Base-by-base conservation (phyloP, 2,329 filamentous ascomycete species). In the Penicillium sp. region DNA sequence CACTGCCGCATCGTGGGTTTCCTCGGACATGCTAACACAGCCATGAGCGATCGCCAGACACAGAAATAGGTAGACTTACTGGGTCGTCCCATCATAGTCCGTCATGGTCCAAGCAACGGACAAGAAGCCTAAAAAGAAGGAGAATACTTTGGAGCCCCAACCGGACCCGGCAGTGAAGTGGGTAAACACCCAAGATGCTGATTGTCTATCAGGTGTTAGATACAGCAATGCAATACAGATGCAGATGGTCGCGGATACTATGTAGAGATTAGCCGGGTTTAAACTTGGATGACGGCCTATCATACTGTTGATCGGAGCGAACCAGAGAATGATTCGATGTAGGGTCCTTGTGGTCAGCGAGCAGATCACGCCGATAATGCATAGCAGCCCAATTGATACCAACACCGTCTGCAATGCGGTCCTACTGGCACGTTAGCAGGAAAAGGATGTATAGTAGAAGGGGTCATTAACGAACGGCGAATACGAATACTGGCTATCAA, bases 81-180 rank as follows among this genome's bases (percentile, higher is more conserved):
- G 82, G 5, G 82, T 84, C 9, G 82, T 86, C 40, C 79, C 81
- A 57, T 85, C 82, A 62, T 84, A 85, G 61, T 84, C 82, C 5
- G 82, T 86, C 81, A 86, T 84, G n/a, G 81, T 83, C 67, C 68
- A 72, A 37, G 69, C 67, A 7, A 73, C 67, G 9, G 61, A 64
- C 38, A 73, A 70, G 43, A 71, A 80, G 49, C 80, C 80, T 6
- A 85, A 70, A 8, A 85, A 71, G 57, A 84, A 85, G 0, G 82
- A 84, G 55, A 84, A 84, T 2, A 74, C 72, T 55, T 76, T 80
- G 20, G 75, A 81, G 9, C 77, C 77, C 81, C 81, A 85, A 24
- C 82, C 81, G 8, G 82, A 84, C 42, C 80, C 79, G 60, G 84
- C 79, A 10, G 75, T 80, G 42, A 85, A 76, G 51, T 81, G 72